A percentile compares a stretch with the other conserved stretches of the same genome.
Evolutionary conservation across 129 eudicot genomes (phyloP).

Genomic region (Chrysanthemum seticuspe): DNA sequence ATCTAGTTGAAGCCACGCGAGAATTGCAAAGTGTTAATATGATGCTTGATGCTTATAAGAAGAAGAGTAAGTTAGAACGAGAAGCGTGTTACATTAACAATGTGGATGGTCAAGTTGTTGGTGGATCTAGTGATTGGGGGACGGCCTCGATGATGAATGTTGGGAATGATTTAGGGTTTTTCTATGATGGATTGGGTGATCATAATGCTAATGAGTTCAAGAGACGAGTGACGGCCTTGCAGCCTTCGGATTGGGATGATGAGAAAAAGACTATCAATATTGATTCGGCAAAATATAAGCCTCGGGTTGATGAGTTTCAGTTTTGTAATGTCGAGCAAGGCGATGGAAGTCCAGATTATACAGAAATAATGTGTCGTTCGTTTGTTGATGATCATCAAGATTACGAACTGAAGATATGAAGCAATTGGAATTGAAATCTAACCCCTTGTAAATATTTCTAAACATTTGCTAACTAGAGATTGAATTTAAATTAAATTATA

Average conservation of each 20-base stretch:
- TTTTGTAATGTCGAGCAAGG: conserved; percentile 11
- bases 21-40: conserved; percentile 33
- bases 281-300: conserved; percentile 12
- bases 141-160: conserved; percentile 9
- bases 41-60: conserved; percentile 25
- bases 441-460: not conserved
- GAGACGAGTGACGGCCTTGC: too few relatives aligned
- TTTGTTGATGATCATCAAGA: conserved; percentile 36
- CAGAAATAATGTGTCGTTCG: conserved; percentile 16
- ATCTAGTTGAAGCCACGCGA: conserved; percentile 8
- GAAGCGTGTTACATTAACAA: not conserved
- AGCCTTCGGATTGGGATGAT: conserved; percentile 6
- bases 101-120: conserved; percentile 9
- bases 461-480: too few relatives aligned
- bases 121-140: conserved; percentile 9
- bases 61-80: not conserved
- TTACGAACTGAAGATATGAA: conserved; percentile 33
- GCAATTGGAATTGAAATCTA: not conserved
- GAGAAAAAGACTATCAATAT: not conserved
- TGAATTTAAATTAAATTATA: not conserved
- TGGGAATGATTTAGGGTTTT: conserved; percentile 23
- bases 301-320: conserved; percentile 11
- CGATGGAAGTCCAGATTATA: conserved; percentile 21
- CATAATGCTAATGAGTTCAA: not conserved
- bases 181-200: conserved; percentile 9